Base-by-base conservation (phyloP, 768 basidiomycete genomes). In the Boletus vinaceobasis region DNA sequence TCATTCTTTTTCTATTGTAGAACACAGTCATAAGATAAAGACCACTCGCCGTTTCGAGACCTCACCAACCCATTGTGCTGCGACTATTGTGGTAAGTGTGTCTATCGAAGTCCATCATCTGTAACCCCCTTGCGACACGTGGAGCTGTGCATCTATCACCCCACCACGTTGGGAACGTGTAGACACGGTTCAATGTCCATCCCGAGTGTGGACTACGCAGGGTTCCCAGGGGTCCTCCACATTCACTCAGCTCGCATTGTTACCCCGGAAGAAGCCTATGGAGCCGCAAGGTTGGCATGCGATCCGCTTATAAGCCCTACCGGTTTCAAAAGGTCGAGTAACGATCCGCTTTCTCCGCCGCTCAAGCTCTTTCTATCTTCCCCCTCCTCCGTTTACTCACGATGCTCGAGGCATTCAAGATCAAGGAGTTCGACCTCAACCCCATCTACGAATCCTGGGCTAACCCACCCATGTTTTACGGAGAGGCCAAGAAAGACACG, bases 401-500 rank as follows among this genome's bases (percentile, higher is more conserved):
- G 38, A 82, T 90, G 77, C 79, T 90, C 32, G 83, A 84, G 65
- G 86, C 85, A 51, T 90, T 91, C 80, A 89, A 87, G 73, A 77
- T 88, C 66, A 89, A 89, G 62, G 80, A 85, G 19, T 89, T 84
- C 65, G 81, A 90, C 74, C 80, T 90, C 59, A 81, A 84, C 59
- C 86, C 88, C 23, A 66, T 88, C 58, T 81, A 77, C 61, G 79
- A 78, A 15, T 71, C 81, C 19, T 91, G 89, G 89, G 74, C 71
- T 35, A 77, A 86, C 55, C 83, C 81, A 0, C 87, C 89, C 23
- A 74, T 74, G 50, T 91, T 90, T 65, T 71, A 75, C 54, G 88
- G 89, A 19, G 83, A 84, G 59, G 72, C 81, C 14, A 86, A 81
- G 79, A 86, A 84, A 61, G 88, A 90, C 67, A 72, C 72, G 32